Conservation (phyloP, 805 yeast genomes). For the Nakazawaea peltata region DNA sequence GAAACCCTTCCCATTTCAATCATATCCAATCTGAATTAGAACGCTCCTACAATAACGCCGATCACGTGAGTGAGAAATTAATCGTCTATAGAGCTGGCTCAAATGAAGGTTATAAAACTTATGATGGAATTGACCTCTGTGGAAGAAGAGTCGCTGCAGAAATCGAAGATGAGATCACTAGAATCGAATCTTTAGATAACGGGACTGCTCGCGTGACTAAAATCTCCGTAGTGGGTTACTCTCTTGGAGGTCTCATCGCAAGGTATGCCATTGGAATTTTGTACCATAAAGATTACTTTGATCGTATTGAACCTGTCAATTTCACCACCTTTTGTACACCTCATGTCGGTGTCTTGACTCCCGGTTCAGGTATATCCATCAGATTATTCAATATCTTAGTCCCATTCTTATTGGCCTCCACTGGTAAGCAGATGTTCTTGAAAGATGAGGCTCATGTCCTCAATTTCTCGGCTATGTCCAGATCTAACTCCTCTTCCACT, state of each 20-base stretch:
- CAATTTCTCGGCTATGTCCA: constrained; percentile 2
- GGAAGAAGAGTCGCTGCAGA: constrained; percentile 71
- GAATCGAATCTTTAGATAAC: constrained; percentile 11
- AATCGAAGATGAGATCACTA: constrained; percentile 33
- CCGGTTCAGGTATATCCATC: constrained; percentile 43
- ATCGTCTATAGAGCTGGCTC: constrained; percentile 46
- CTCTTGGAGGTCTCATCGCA: constrained; percentile 80
- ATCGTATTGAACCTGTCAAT: constrained; percentile 45
- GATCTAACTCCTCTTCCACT: constrained; percentile 7
- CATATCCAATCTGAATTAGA: constrained; percentile 16
- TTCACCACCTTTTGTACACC: constrained; percentile 64
- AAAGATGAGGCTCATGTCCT: constrained; percentile 27
- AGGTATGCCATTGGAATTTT: constrained; percentile 76
- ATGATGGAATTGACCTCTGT: constrained; percentile 83
- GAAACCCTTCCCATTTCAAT: constrained; percentile 51
- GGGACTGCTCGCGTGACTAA: constrained; percentile 38
- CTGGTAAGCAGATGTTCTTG: constrained; percentile 71
- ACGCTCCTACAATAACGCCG: constrained; percentile 12
- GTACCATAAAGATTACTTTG: constrained; percentile 43
- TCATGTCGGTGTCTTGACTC: constrained; percentile 59
- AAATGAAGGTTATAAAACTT: constrained; percentile 68
- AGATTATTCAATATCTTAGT: constrained; percentile 53
- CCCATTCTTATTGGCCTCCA: constrained; percentile 57
- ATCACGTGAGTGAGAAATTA: constrained; percentile 18
- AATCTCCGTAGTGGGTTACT: constrained; percentile 78